Base-by-base conservation (phyloP, 805 yeast genomes). In the Metschnikowia shivogae region DNA sequence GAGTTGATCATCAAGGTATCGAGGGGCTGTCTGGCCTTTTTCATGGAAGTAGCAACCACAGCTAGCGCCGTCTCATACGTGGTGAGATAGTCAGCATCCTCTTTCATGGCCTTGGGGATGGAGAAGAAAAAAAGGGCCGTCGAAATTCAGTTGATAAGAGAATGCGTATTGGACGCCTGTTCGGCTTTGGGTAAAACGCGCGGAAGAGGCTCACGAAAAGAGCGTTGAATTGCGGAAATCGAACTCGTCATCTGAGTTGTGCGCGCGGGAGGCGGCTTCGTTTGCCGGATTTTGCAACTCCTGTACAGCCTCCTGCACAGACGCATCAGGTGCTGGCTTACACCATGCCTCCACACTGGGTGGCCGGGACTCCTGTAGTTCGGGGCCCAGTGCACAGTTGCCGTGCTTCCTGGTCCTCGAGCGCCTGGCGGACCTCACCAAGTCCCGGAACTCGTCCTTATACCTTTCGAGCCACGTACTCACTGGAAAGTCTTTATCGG, bases 41-140 rank as follows among this genome's bases (percentile, higher is more conserved):
- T 86, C 93, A 86, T 86, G 2, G 89, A 73, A 0, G 93, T 86
- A 7, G 95, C 95, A 14, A 86, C 92, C 34, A 85, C 84, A 0
- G 95, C 93, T 41, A 86, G 63, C 0, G 93, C 93, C 2, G 92
- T 82, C 56, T 86, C 95, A 64, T 86, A 82, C 6, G 92, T 86
- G 4, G 89, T 80, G 40, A 84, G 73, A 56, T 84, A 86, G 53
- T 72, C 43, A 17, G 60, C 53, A 20, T 64, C 68, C 36, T 48
- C 53, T 29, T 28, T 42, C 58, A 54, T 54, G 13, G 30, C 34
- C 39, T 13, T 14, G 27, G 5, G 17, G 17, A 30, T 24, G 6
- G 22, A 9, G 11, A 27, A 22, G 20, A 19, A 29, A 29, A 9
- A 7, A 29, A 7, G 6, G 7, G 13, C 32, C 13, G 14, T 29